phyloP scores from a whole-genome alignment of 2,329 filamentous ascomycete species.

The Penicillium sp. region DNA sequence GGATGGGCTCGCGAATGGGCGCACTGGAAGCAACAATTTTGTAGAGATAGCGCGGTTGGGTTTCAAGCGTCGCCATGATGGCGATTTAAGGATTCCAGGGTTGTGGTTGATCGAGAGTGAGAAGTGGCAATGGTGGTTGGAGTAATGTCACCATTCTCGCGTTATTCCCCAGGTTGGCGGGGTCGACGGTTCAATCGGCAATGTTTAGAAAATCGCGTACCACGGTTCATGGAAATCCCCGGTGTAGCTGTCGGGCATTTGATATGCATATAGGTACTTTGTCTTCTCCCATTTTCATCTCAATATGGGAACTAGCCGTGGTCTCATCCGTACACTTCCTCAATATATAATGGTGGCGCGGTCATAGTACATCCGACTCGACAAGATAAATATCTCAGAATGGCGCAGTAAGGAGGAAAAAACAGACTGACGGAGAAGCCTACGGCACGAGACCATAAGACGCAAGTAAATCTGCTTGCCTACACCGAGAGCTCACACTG shows the following conservation, averaged over 20 bases:
- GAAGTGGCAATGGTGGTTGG: neutral
- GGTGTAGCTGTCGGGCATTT: neutral
- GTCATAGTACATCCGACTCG: neutral
- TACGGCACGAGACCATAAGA: neutral
- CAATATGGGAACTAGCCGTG: neutral
- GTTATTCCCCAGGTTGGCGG: conserved; percentile 10
- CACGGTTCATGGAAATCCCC: neutral
- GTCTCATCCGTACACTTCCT: neutral
- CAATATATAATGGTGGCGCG: neutral
- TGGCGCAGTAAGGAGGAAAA: neutral
- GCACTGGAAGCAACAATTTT: conserved; percentile 38
- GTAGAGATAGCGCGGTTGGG: conserved; percentile 36
- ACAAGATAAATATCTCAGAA: neutral
- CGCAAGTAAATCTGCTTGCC: neutral
- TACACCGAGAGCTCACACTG: neutral
- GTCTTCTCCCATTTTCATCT: neutral
- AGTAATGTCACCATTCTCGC: conserved; percentile 9
- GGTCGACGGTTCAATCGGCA: conserved; percentile 14
- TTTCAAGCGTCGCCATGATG: conserved; percentile 13
- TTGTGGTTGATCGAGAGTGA: neutral
- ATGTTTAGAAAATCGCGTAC: neutral
- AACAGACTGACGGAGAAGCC: neutral
- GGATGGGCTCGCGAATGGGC: conserved; percentile 36
- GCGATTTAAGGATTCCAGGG: neutral
- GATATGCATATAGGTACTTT: no score